Base-by-base conservation (phyloP, 2,329 filamentous ascomycete genomes). In the Coniochaeta sp. region DNA sequence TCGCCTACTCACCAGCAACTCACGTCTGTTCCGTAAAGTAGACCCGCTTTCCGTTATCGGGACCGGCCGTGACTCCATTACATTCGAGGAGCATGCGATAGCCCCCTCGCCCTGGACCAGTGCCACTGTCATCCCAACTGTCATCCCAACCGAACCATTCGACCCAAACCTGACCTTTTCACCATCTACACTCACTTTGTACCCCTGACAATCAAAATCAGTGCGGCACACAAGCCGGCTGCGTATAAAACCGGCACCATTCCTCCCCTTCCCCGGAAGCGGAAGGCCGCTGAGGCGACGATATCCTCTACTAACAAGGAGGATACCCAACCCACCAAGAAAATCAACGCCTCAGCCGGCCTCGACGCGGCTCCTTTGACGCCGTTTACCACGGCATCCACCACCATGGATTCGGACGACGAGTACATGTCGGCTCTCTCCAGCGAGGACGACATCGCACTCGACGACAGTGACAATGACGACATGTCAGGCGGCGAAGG, bases 361-460 rank as follows among this genome's bases (percentile, higher is more conserved):
- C 64, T 66, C 36, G 67, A 72, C 60, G 76, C 77, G 50, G 81
- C 83, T 44, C 85, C 86, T 24, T 82, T 83, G 17, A 84, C 83
- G 5, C 82, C 84, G 30, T 73, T 82, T 61, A 87, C 84, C 56
- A 77, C 73, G n/a, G 70, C 71, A 24, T 80, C 76, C 58, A 78
- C 78, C 73, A 84, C 79, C 64, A 97, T 97, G 93, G 92, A 96
- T 77, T 97, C 93, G 9, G 93, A 98, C 68, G 92, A 97, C 70
- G 93, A 97, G 62, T 93, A 93, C 74, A 89, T 95, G 83, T 96
- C 90, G 68, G 86, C 87, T 70, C 81, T 88, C 67, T 93, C 90
- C 47, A 96, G 89, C 70, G 88, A 88, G 47, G 87, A 88, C 59
- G 88, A 90, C 65, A 84, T 91, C 62, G 82, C 89, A 73, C 83